Conservation (phyloP, 352 stramenopile genomes). For the Globisporangium carolinianum region DNA sequence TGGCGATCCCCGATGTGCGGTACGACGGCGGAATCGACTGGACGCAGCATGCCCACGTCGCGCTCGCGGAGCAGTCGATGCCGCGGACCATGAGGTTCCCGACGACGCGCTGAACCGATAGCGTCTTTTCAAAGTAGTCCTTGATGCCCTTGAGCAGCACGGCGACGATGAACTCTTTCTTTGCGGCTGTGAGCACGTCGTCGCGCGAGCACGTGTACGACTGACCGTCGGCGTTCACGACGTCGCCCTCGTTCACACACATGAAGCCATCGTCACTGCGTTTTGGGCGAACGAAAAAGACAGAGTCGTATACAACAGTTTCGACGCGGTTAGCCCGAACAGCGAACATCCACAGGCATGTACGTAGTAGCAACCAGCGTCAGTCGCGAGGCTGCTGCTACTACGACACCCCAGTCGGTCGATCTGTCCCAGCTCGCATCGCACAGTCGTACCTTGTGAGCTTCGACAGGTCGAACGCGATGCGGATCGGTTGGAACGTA, state of each 20-base stretch:
- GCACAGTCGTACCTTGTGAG: constrained; percentile 31
- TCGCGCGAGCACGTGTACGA: constrained; percentile 39
- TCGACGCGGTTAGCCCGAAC: neutral
- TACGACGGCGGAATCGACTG: constrained; percentile 41
- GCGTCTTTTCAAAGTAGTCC: constrained; percentile 44
- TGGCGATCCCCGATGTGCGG: constrained; percentile 37
- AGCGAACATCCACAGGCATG: neutral
- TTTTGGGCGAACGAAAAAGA: too few species aligned
- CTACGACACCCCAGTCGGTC: neutral
- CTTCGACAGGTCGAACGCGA: constrained; percentile 72
- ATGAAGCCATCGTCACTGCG: constrained; percentile 54
- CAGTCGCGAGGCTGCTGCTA: too few species aligned
- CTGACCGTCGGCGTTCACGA: constrained; percentile 39
- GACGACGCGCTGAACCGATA: constrained; percentile 61
- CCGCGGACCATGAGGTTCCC: constrained; percentile 62
- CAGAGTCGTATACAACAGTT: too few species aligned
- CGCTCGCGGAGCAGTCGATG: constrained; percentile 29
- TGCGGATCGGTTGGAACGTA: constrained; percentile 64
- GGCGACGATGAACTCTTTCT: constrained; percentile 60
- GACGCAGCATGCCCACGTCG: constrained; percentile 63
- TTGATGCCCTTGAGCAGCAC: constrained; percentile 61
- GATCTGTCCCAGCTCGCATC: neutral
- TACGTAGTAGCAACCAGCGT: too few species aligned
- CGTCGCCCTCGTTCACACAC: constrained; percentile 40
- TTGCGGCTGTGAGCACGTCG: constrained; percentile 59